A percentile compares a stretch with the other conserved stretches of the same genome.
Conservation (phyloP, 1,139 yeast genomes). For the Scheffersomyces parashehatae region DNA sequence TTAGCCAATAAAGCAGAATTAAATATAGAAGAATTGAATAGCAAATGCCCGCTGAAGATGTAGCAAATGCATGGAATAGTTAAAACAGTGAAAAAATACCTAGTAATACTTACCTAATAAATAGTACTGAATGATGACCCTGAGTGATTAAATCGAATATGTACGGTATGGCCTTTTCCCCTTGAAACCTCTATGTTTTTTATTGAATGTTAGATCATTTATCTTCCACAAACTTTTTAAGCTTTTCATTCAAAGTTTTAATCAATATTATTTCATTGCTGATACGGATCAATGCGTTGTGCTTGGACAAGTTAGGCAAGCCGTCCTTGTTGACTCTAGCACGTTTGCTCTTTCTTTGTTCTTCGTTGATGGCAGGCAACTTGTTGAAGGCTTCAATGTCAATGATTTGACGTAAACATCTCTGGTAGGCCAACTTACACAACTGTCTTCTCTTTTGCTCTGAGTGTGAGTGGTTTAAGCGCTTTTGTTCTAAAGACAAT, state of each 20-base stretch:
- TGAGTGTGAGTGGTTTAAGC: conserved; percentile 69
- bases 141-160: too few relatives aligned
- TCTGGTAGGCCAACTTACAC: conserved; percentile 65
- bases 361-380: conserved; percentile 18
- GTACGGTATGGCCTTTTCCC: too few relatives aligned
- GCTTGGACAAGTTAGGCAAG: conserved; percentile 49
- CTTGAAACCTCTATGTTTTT: too few relatives aligned
- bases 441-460: conserved; percentile 75
- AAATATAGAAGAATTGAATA: too few relatives aligned
- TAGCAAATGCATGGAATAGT: too few relatives aligned
- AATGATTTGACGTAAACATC: conserved; percentile 44
- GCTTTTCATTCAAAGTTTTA: conserved; percentile 33
- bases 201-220: too few relatives aligned
- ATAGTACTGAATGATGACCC: not conserved
- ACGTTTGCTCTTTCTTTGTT: conserved; percentile 39
- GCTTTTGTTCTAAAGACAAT: conserved; percentile 64
- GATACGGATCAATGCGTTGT: conserved; percentile 45
- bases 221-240: conserved; percentile 21
- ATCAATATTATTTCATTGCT: conserved; percentile 42
- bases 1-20: too few relatives aligned
- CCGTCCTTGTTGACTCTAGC: conserved; percentile 48
- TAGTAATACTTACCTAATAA: conserved; percentile 1
- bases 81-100: too few relatives aligned
- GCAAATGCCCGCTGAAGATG: too few relatives aligned
- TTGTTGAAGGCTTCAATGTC: conserved; percentile 43